Base-by-base conservation (phyloP, 1,139 yeast species). In the Nematodospora anomalae region DNA sequence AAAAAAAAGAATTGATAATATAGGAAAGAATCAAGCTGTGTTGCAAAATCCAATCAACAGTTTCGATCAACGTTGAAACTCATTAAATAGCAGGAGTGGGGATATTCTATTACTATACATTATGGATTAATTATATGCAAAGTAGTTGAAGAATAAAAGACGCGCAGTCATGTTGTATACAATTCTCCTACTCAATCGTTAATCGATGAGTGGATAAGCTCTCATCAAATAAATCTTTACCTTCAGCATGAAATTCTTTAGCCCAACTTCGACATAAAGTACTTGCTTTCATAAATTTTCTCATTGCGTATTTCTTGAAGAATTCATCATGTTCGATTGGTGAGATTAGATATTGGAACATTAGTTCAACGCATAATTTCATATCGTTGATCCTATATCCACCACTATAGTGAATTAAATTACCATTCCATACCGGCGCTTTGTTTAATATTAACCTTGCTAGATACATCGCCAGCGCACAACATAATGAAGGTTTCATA, bases 261-360 rank as follows among this genome's bases (percentile, higher is more conserved):
- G 95, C 96, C 97, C 97, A 90, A 56, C 83, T 85, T 53, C 96
- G 79, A 46, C 96, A 88, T 44, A 87, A 71, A 22, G 87, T 76
- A 38, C 95, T 83, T 20, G 95, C 97, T 61, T 87, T 87, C 87
- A 92, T 83, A 57, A 84, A 89, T 57, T 88, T 82, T 57, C 92
- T 80, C 27, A 94, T 80, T 30, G 96, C 95, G 58, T 92, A 92
- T 64, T 92, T 92, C 59, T 88, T 88, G 69, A 88, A 90, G 53
- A 90, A 87, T 55, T 89, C 96, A 55, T 89, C 96, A 59, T 90
- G 96, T 41, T 79, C 81, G 32, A 88, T 87, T n/a, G 96, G 95
- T 31, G 82, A 74, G 30, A 82, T 78, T 47, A 92, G 70, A 59
- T 86, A 90, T 55, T 83, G 87, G 57, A 86, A 74, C 50, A 90